A percentile compares a stretch with the other conserved stretches of the same genome.
Evolutionary conservation across 2,329 filamentous ascomycete genomes (phyloP).

Genomic region (Tolypocladium ophioglossoides): DNA sequence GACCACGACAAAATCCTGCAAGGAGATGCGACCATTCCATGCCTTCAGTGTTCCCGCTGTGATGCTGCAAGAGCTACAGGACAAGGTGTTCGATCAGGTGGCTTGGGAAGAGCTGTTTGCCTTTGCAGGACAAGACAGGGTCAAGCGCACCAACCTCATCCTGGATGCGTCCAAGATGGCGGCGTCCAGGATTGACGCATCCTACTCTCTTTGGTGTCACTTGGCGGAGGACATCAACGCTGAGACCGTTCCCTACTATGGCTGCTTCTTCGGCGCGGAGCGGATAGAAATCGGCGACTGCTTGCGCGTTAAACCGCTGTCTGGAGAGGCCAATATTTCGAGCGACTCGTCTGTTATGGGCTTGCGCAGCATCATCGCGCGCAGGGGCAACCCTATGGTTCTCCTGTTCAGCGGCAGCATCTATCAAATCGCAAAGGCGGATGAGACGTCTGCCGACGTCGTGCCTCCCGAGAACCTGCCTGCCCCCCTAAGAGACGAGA

Average conservation of each 20-base stretch:
- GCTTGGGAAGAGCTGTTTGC: slow-evolving; percentile 30
- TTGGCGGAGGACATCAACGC: slow-evolving; percentile 18
- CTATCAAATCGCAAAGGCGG: slow-evolving; percentile 22
- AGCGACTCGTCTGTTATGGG: slow-evolving; percentile 24
- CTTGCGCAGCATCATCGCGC: slow-evolving; percentile 28
- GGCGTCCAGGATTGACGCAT: slow-evolving; percentile 36
- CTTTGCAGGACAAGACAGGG: slow-evolving; percentile 19
- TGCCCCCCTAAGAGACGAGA: slow-evolving; percentile 27
- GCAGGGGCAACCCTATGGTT: slow-evolving; percentile 20
- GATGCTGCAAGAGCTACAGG: slow-evolving; percentile 25
- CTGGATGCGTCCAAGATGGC: slow-evolving; percentile 43
- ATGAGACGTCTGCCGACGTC: slow-evolving; percentile 13
- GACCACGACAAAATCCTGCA: slow-evolving; percentile 26
- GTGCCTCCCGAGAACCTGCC: slow-evolving; percentile 29
- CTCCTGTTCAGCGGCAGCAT: slow-evolving; percentile 31
- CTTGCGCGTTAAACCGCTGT: slow-evolving; percentile 33
- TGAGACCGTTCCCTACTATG: slow-evolving; percentile 28
- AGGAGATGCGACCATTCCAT: slow-evolving; percentile 37
- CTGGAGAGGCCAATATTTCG: slow-evolving; percentile 22
- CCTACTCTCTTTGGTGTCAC: slow-evolving; percentile 36
- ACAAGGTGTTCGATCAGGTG: slow-evolving; percentile 29
- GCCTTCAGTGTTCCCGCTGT: slow-evolving; percentile 39
- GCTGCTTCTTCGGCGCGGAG: slow-evolving; percentile 41
- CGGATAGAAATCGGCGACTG: slow-evolving; percentile 36
- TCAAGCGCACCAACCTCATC: slow-evolving; percentile 29